Evolutionary conservation across 805 yeast genomes (phyloP).

Genomic region (Blastobotrys terrestris): DNA sequence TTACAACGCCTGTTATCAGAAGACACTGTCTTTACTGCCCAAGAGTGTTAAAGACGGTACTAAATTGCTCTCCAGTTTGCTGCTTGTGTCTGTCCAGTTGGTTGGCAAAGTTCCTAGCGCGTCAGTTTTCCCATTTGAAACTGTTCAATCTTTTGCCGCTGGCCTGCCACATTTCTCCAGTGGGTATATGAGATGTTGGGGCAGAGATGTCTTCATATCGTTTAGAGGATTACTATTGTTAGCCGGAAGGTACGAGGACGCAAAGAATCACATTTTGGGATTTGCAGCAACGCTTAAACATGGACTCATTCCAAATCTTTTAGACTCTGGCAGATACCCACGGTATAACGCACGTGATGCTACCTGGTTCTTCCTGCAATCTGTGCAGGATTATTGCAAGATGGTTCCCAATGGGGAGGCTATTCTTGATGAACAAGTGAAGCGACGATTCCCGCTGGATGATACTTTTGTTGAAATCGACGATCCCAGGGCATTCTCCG

Average conservation of each 20-base stretch:
- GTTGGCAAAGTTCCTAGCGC: constrained; percentile 67
- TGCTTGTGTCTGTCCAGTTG: constrained; percentile 83
- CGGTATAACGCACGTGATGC: constrained; percentile 96
- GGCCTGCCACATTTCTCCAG: constrained; percentile 92
- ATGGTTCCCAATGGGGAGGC: constrained; percentile 61
- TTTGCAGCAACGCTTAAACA: constrained; percentile 91
- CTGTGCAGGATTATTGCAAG: constrained; percentile 74
- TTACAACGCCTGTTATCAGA: constrained; percentile 71
- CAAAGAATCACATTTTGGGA: constrained; percentile 71
- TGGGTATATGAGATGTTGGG: constrained; percentile 97
- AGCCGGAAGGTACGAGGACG: constrained; percentile 73
- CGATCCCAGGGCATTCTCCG: constrained; percentile 69
- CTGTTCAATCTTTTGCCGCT: constrained; percentile 79
- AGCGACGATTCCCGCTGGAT: constrained; percentile 83
- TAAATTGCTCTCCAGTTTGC: constrained; percentile 69
- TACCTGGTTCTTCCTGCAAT: constrained; percentile 87
- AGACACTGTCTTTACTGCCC: constrained; percentile 55
- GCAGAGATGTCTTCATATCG: constrained; percentile 89
- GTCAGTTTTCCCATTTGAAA: constrained; percentile 58
- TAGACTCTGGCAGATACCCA: constrained; percentile 91
- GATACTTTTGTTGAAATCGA: constrained; percentile 67
- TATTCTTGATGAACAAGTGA: constrained; percentile 64
- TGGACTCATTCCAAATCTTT: constrained; percentile 87
- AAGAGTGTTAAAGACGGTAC: constrained; percentile 53
- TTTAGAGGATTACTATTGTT: constrained; percentile 74